Base-by-base conservation (phyloP, 2,329 filamentous ascomycete genomes). In the Aspergillus sp. region DNA sequence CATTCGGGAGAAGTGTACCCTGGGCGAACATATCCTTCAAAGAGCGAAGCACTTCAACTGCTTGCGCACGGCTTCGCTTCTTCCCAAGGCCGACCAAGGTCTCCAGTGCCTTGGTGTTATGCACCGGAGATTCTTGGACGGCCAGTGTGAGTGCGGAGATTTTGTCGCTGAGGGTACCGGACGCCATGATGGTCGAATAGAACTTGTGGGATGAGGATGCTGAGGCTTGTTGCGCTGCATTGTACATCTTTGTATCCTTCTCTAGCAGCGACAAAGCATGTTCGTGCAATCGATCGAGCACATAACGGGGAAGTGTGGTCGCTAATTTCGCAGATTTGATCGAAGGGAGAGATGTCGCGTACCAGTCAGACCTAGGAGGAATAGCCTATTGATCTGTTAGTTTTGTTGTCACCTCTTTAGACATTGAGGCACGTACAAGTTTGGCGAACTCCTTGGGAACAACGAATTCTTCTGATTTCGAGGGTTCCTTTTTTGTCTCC, bases 121-220 rank as follows among this genome's bases (percentile, higher is more conserved):
- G 93, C 45, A 97, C 74, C 15, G 93, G 93, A 7, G 94, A 97
- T 69, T 98, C 93, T 72, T 98, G 94, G 10, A 96, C 84, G 48
- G 93, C 86, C 57, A 98, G 76, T 4, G 93, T 98, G 61, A 98
- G 75, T 3, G 93, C 94, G 2, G 93, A 98, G 39, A 97, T 86
- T 68, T 96, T 97, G 68, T 98, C 93, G 48, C 90, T 94, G 58
- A 97, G 81, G 7, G 94, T 98, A 75, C 93, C 93, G 1, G 90
- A 94, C 7, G 89, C 77, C 88, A 97, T 96, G 66, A 98, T 96
- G 15, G 90, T 95, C 1, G 90, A 88, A 76, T 97, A 84, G 75
- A 98, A 98, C 67, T 90, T 95, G 69, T 94, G 87, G 37, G 90
- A 91, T 2, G 91, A 93, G 22, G 88, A 89, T 44, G 88, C 82